Percentiles rank a stretch among this genome's conserved stretches.
Conservation (phyloP, 352 stramenopile genomes). For the Saprolegnia diclina region DNA sequence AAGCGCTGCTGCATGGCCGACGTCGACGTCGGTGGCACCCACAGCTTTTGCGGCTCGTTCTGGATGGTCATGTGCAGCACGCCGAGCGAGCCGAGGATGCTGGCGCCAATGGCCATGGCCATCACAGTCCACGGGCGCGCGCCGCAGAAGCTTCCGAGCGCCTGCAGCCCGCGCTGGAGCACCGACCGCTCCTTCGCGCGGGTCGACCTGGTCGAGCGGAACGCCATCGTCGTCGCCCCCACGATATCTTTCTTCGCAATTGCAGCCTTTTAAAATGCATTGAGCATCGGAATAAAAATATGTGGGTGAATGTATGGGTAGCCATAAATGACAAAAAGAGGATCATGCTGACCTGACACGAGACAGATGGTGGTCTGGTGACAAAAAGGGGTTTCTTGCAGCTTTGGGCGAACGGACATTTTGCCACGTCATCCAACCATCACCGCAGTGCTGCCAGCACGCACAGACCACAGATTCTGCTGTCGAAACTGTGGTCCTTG, state of each 20-base stretch:
- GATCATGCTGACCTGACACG: too few relatives aligned
- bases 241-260: slow-evolving; percentile 8
- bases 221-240: slow-evolving; percentile 4
- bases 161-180: slow-evolving; percentile 45
- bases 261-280: not conserved
- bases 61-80: slow-evolving; percentile 54
- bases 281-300: not conserved
- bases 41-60: slow-evolving; percentile 76
- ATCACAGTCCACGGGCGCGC: slow-evolving; percentile 42
- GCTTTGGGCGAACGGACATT: too few relatives aligned
- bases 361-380: too few relatives aligned
- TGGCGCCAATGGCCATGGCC: slow-evolving; percentile 42
- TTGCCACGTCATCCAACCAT: too few relatives aligned
- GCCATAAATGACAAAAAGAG: too few relatives aligned
- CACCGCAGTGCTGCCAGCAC: too few relatives aligned
- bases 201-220: not conserved
- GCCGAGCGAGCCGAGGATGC: slow-evolving; percentile 52
- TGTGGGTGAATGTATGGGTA: not conserved
- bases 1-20: slow-evolving; percentile 55
- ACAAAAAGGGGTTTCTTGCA: too few relatives aligned
- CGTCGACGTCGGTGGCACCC: slow-evolving; percentile 59
- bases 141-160: slow-evolving; percentile 49
- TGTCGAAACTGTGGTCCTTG: too few relatives aligned
- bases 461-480: too few relatives aligned
- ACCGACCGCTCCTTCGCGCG: slow-evolving; percentile 5